Conservation (phyloP, 306 rosid species). For the Crotalaria pallida region DNA sequence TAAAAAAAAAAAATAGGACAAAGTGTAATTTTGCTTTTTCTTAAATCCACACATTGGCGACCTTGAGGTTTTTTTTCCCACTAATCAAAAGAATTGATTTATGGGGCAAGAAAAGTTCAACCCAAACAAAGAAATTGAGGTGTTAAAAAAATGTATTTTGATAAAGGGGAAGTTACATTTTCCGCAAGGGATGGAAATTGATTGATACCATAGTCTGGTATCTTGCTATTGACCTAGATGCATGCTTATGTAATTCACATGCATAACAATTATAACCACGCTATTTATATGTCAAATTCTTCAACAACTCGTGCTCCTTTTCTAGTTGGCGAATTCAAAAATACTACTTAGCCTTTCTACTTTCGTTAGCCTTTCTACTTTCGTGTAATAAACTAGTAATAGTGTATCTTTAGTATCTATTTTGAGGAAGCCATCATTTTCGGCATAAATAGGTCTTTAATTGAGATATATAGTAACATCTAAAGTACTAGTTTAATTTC, state of each 20-base stretch:
- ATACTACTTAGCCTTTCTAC: background rate
- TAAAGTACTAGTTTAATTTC: background rate
- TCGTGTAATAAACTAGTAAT: background rate
- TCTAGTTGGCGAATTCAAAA: background rate
- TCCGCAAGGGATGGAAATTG: slow-evolving; percentile 11
- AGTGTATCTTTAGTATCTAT: background rate
- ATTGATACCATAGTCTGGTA: slow-evolving; percentile 17
- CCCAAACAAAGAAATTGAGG: too few relatives aligned
- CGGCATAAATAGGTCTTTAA: background rate
- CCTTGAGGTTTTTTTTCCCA: too few relatives aligned
- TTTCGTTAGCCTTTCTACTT: background rate
- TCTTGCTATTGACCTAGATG: background rate
- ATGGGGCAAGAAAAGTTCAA: too few relatives aligned
- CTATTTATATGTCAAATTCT: background rate
- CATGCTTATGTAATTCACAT: slow-evolving; percentile 19
- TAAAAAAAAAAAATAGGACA: too few relatives aligned
- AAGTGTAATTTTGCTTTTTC: too few relatives aligned
- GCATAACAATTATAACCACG: slow-evolving; percentile 4
- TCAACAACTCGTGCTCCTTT: background rate
- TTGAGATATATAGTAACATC: background rate
- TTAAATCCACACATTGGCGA: too few relatives aligned
- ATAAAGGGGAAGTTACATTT: slow-evolving; percentile 26
- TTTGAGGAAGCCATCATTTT: background rate
- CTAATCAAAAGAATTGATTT: too few relatives aligned
- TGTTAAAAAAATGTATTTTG: background rate